A percentile compares a stretch with the other conserved stretches of the same genome.
Conservation (phyloP, 2,329 filamentous ascomycete genomes). For the Erysiphe neolycopersici region DNA sequence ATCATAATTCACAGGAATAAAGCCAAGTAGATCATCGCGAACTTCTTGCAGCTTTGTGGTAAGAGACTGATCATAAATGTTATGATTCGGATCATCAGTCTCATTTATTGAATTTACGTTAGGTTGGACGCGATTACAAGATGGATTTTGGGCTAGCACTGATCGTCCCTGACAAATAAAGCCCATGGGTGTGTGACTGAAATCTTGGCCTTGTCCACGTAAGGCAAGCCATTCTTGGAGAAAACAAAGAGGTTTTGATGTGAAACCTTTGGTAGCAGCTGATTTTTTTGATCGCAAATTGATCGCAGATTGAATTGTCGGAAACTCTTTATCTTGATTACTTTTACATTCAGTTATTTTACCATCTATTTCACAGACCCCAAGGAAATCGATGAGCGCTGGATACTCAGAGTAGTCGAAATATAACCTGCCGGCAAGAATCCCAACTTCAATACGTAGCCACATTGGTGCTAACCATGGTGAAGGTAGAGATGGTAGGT, state of each 20-base stretch:
- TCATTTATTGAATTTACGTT: no score
- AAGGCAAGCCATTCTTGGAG: slow-evolving; percentile 29
- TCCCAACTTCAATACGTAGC: slow-evolving; percentile 29
- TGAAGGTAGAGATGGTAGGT: slow-evolving; percentile 20
- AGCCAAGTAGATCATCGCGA: no score
- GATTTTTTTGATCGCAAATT: neutral
- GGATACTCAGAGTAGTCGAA: slow-evolving; percentile 22
- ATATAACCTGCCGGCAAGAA: slow-evolving; percentile 33
- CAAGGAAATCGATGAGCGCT: slow-evolving; percentile 11
- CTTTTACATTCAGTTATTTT: neutral
- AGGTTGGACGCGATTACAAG: no score
- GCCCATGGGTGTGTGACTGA: slow-evolving; percentile 31
- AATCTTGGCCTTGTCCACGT: slow-evolving; percentile 27
- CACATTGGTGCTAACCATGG: slow-evolving; percentile 20
- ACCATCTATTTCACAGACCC: slow-evolving; percentile 1
- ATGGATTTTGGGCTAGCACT: slow-evolving; percentile 1
- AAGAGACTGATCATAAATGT: no score
- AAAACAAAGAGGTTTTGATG: slow-evolving; percentile 18
- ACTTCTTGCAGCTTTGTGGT: no score
- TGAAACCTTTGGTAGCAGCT: slow-evolving; percentile 5
- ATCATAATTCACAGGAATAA: no score
- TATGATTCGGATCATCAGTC: no score
- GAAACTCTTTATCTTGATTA: slow-evolving; percentile 1
- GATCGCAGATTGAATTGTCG: neutral
- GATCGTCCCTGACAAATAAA: slow-evolving; percentile 21